phyloP scores from a whole-genome alignment of 164 flowering plant genomes.

The Piper longum region DNA sequence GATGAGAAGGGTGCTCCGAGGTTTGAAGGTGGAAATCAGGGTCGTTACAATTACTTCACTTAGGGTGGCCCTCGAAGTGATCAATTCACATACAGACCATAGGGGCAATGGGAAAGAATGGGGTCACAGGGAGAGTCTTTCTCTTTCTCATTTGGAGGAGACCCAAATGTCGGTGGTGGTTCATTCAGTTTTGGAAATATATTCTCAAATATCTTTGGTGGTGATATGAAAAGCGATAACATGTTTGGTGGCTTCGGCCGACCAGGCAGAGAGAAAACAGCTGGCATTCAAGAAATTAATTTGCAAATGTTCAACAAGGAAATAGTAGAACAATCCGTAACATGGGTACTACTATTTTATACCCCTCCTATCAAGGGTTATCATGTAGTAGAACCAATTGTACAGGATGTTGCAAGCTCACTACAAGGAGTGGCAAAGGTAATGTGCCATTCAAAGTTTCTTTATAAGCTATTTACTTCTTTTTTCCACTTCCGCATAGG shows the following conservation, averaged over 20 bases:
- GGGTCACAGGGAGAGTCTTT: conserved; percentile 48
- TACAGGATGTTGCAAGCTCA: conserved; percentile 47
- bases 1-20: conserved; percentile 70
- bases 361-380: conserved; percentile 25
- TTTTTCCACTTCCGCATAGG: not conserved
- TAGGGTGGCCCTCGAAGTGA: conserved; percentile 48
- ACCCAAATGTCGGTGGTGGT: conserved; percentile 28
- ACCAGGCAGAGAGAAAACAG: conserved; percentile 22
- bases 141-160: conserved; percentile 70
- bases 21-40: conserved; percentile 41
- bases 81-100: conserved; percentile 38
- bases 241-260: conserved; percentile 36
- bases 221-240: conserved; percentile 18
- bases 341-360: conserved; percentile 66
- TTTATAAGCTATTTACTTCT: not conserved
- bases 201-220: conserved; percentile 58
- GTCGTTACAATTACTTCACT: conserved; percentile 50
- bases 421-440: conserved; percentile 77
- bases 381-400: conserved; percentile 33
- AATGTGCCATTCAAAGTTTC: not conserved
- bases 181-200: conserved; percentile 51
- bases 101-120: conserved; percentile 39
- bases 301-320: conserved; percentile 50
- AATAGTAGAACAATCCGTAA: conserved; percentile 44
- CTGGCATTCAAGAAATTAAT: conserved; percentile 29